phyloP scores from a whole-genome alignment of 495 filamentous ascomycete genomes.

The Acidiella bohemica region DNA sequence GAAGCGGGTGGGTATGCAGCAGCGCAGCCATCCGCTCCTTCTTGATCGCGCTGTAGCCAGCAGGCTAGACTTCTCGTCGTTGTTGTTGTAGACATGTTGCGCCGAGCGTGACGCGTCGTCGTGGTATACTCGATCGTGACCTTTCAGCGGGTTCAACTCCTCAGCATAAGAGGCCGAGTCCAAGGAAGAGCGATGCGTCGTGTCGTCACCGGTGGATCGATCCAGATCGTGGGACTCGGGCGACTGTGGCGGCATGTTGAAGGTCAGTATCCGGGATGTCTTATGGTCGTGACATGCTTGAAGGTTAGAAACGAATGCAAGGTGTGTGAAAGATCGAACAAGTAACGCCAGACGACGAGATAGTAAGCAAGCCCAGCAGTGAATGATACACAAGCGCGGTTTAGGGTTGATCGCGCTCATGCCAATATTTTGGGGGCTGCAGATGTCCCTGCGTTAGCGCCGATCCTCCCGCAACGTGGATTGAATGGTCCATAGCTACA shows the following conservation, averaged over 20 bases:
- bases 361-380: too few relatives aligned
- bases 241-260: slow-evolving; percentile 9
- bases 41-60: slow-evolving; percentile 3
- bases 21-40: slow-evolving; percentile 9
- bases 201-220: not conserved
- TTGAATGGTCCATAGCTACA: too few relatives aligned
- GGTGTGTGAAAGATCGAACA: too few relatives aligned
- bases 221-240: slow-evolving; percentile 17
- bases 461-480: too few relatives aligned
- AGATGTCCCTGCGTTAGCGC: too few relatives aligned
- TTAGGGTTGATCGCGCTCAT: too few relatives aligned
- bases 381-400: too few relatives aligned
- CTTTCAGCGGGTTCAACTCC: slow-evolving; percentile 30
- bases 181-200: slow-evolving; percentile 17
- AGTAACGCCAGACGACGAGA: too few relatives aligned
- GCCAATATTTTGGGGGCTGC: too few relatives aligned
- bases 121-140: slow-evolving; percentile 17
- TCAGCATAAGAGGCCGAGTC: slow-evolving; percentile 27
- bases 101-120: slow-evolving; percentile 14
- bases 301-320: too few relatives aligned
- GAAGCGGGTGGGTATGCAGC: slow-evolving; percentile 20
- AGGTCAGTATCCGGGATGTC: not conserved
- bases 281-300: not conserved
- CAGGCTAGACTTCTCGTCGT: slow-evolving; percentile 8
- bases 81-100: slow-evolving; percentile 4